A percentile compares a stretch with the other conserved stretches of the same genome.
phyloP scores from a whole-genome alignment of 495 filamentous ascomycete genomes.

The Patellaria atrata region DNA sequence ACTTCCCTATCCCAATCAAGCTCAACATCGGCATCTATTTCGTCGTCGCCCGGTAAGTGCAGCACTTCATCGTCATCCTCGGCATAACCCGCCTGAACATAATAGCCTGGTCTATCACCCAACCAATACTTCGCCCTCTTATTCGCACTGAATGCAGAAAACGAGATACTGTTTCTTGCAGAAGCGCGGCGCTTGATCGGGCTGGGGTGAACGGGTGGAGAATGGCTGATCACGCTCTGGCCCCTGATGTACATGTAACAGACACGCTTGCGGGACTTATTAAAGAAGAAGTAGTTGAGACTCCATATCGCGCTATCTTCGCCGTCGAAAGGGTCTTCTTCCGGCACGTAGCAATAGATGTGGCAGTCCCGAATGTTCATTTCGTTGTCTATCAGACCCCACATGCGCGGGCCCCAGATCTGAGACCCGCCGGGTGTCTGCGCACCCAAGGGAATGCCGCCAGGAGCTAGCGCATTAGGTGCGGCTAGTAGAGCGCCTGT shows the following conservation, averaged over 20 bases:
- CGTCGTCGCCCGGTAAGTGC: slow-evolving; percentile 9
- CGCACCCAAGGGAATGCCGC: slow-evolving; percentile 15
- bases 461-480: slow-evolving; percentile 14
- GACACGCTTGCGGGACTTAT: slow-evolving; percentile 81
- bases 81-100: slow-evolving; percentile 12
- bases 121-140: slow-evolving; percentile 80
- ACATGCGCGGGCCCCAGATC: slow-evolving; percentile 74
- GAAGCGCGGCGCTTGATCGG: slow-evolving; percentile 12
- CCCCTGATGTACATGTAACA: slow-evolving; percentile 85
- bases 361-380: slow-evolving; percentile 78
- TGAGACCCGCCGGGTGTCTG: slow-evolving; percentile 25
- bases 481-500: slow-evolving; percentile 16
- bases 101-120: slow-evolving; percentile 41
- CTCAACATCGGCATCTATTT: slow-evolving; percentile 19
- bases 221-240: slow-evolving; percentile 65
- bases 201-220: slow-evolving; percentile 33
- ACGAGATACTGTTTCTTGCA: slow-evolving; percentile 9
- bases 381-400: slow-evolving; percentile 79
- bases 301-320: slow-evolving; percentile 93
- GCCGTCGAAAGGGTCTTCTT: slow-evolving; percentile 70
- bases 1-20: slow-evolving; percentile 5
- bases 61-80: slow-evolving; percentile 15
- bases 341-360: slow-evolving; percentile 71
- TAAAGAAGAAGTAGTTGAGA: slow-evolving; percentile 94
- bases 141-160: slow-evolving; percentile 16